These are phyloP conservation scores for Toxoplasma gondii DNA, from an alignment of 169 alveolate genomes.

Conservation along the genomic window DNA sequence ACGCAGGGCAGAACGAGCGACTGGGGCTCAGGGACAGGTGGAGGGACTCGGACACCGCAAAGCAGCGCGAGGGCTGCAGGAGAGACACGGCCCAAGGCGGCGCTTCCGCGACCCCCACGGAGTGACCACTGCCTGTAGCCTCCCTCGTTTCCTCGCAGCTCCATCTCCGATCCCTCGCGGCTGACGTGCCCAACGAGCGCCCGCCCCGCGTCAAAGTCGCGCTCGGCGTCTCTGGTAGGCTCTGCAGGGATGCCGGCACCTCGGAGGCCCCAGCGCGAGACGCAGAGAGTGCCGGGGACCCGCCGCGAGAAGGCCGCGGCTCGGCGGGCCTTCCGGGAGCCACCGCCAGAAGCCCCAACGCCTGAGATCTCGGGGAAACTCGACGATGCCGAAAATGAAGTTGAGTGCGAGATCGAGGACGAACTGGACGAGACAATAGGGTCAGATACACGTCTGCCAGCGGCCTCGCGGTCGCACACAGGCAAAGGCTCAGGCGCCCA, in stretches of 20 bases:
- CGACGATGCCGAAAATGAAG: background rate
- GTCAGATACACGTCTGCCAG: too few relatives aligned
- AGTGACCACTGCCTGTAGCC: background rate
- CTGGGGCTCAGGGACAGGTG: slow-evolving; percentile 20
- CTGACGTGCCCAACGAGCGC: background rate
- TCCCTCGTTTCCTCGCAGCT: background rate
- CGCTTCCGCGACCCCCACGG: background rate
- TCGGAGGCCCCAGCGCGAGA: slow-evolving; percentile 1
- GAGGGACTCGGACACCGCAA: slow-evolving; percentile 27
- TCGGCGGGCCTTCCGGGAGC: background rate
- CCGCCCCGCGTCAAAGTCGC: too few relatives aligned
- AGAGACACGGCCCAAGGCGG: background rate
- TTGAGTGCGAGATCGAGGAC: too few relatives aligned
- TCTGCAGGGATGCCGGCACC: background rate
- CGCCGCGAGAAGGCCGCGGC: background rate
- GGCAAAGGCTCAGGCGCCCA: too few relatives aligned
- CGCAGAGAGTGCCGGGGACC: background rate
- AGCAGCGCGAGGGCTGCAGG: slow-evolving; percentile 15
- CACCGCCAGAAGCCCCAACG: background rate
- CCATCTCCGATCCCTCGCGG: background rate
- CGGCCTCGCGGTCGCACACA: too few relatives aligned
- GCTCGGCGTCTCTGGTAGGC: background rate
- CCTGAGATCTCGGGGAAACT: background rate
- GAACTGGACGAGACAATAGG: too few relatives aligned
- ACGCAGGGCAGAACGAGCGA: slow-evolving; percentile 8